These are phyloP conservation scores for Saccharomycopsis lassenensis DNA, from an alignment of 805 yeast genomes.

Conservation along the genomic window DNA sequence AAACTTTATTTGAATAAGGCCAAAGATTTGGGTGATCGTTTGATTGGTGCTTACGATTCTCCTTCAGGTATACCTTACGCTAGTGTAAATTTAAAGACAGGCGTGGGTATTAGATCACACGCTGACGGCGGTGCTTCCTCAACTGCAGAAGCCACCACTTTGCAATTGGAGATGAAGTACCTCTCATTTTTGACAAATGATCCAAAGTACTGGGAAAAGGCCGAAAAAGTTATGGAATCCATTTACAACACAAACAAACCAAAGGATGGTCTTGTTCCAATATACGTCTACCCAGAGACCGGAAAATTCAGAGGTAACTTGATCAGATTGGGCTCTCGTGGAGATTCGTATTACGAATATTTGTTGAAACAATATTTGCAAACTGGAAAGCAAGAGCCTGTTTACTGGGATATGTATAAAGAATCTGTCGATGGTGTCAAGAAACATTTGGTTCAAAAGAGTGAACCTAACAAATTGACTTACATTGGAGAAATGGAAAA, in stretches of 20 bases:
- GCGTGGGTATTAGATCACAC: constrained; percentile 49
- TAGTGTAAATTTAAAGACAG: constrained; percentile 59
- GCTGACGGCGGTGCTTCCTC: constrained; percentile 71
- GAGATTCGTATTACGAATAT: constrained; percentile 89
- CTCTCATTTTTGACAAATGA: constrained; percentile 75
- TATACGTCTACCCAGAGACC: constrained; percentile 61
- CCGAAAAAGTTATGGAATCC: constrained; percentile 60
- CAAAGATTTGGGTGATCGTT: constrained; percentile 60
- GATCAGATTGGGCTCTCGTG: constrained; percentile 81
- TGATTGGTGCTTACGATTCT: constrained; percentile 59
- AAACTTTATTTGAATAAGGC: constrained; percentile 71
- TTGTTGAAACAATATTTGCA: constrained; percentile 76
- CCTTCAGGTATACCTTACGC: constrained; percentile 67
- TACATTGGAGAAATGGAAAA: constrained; percentile 68
- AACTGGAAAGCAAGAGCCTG: constrained; percentile 47
- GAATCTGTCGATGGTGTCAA: constrained; percentile 71
- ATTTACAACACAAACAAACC: constrained; percentile 51
- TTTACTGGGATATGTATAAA: constrained; percentile 65
- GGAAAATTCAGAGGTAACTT: constrained; percentile 55
- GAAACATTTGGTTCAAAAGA: constrained; percentile 47
- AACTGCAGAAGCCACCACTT: constrained; percentile 81
- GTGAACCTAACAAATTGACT: constrained; percentile 51
- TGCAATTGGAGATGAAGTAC: constrained; percentile 82
- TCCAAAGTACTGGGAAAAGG: constrained; percentile 62
- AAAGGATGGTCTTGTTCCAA: constrained; percentile 72